Base-by-base conservation (phyloP, 108 stramenopile genomes). In the Fistulifera solaris region DNA sequence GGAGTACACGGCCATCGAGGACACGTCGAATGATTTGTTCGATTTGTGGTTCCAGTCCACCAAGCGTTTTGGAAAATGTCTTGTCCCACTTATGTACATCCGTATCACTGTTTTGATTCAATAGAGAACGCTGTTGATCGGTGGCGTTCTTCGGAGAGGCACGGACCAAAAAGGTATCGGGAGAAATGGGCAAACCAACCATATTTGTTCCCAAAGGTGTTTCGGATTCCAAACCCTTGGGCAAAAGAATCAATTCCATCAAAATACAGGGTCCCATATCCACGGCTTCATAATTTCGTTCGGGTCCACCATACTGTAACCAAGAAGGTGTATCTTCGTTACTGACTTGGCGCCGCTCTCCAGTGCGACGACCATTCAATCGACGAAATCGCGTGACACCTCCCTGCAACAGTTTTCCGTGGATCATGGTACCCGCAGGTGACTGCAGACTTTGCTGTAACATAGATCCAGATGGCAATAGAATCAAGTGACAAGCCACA, bases 11-110 rank as follows among this genome's bases (percentile, higher is more conserved):
- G 4, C 81, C 81, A 63, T 85, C 83, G 1, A 85, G 57, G 19
- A 85, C 83, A 24, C 88, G 67, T 49, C 88, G 68, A 10, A 89
- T 81, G 46, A 89, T 89, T 0, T 80, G 63, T 49, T 83, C 79
- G 56, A 89, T 85, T 57, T 85, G 81, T 17, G 61, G 40, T 38
- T 78, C 64, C 0, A 85, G 56, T 0, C 88, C 88, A 26, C 88
- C 88, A 0, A 89, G 81, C 23, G 53, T 42, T 45, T 54, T 40
- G 3, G 1, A 19, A 14, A 16, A 19, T 18, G 44, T 19, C 38
- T 43, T 56, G 17, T 8, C 40, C 53, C 18, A 21, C 51, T 60
- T 41, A 44, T 43, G 27, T 25, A 27, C 40, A 24, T 25, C 12
- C 38, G 14, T 62, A 1, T 25, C 17, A 23, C 54, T 27, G 24